Percentiles rank a stretch among this genome's conserved stretches.
Evolutionary conservation across 345 rosid genomes (phyloP).

Genomic region (Eucalyptus paniculata): DNA sequence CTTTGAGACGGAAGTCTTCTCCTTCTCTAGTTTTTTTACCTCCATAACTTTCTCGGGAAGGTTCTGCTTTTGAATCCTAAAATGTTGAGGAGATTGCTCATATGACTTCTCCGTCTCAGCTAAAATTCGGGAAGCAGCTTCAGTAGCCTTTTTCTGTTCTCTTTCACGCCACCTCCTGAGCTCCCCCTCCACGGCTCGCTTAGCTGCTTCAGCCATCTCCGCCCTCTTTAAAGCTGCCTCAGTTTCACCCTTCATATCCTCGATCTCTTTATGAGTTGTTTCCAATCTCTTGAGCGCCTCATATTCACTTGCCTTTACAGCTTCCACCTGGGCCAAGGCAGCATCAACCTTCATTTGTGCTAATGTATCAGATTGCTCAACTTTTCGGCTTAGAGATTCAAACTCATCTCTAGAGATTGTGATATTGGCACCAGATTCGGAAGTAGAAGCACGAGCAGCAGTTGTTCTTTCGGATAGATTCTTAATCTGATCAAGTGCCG

Average conservation of each 20-base stretch:
- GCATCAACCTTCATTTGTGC: conserved; percentile 94
- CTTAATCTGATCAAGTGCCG: conserved; percentile 66
- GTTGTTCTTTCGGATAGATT: conserved; percentile 52
- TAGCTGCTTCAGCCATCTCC: conserved; percentile 94
- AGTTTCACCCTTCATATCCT: conserved; percentile 61
- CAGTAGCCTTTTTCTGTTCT: conserved; percentile 85
- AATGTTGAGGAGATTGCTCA: conserved; percentile 54
- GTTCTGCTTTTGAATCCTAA: conserved; percentile 40
- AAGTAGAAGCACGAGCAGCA: conserved; percentile 69
- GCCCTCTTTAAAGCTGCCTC: conserved; percentile 69
- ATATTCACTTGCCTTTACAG: conserved; percentile 86
- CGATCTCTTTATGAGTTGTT: conserved; percentile 61
- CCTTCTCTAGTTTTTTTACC: conserved; percentile 45
- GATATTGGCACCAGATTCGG: conserved; percentile 68
- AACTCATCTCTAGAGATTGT: conserved; percentile 76
- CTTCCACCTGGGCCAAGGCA: conserved; percentile 92
- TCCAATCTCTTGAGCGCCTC: conserved; percentile 73
- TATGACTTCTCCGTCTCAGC: conserved; percentile 52
- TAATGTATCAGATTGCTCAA: conserved; percentile 55
- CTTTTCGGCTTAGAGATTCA: conserved; percentile 67
- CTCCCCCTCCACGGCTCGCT: conserved; percentile 89
- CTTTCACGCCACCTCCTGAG: conserved; percentile 82
- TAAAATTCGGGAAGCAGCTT: conserved; percentile 62
- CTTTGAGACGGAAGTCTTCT: conserved; percentile 40
- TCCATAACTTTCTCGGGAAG: conserved; percentile 14